Conservation (phyloP, 192 early-diverging fungal genomes). For the Phycomyces blakesleeanus region DNA sequence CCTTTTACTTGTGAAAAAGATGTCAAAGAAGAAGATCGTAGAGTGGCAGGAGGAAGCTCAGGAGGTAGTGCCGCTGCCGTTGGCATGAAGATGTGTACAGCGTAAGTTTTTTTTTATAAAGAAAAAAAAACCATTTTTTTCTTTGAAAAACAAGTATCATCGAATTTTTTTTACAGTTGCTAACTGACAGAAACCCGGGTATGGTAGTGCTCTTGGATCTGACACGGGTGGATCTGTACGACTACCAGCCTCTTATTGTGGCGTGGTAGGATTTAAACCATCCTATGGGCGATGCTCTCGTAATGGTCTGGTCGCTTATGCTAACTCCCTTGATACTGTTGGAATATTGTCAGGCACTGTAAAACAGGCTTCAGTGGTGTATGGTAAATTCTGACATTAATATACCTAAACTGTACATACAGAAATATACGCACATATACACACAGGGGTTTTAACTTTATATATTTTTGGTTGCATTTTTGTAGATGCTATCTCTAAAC, state of each 20-base stretch:
- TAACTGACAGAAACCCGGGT: background rate
- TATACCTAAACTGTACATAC: background rate
- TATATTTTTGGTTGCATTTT: no score
- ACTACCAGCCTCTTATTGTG: constrained; percentile 90
- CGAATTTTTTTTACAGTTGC: no score
- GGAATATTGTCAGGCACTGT: constrained; percentile 73
- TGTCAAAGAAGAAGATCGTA: constrained; percentile 16
- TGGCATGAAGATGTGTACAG: constrained; percentile 71
- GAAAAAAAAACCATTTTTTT: background rate
- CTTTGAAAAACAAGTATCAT: no score
- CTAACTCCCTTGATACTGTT: constrained; percentile 84
- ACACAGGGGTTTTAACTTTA: background rate
- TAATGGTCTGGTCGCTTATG: constrained; percentile 80
- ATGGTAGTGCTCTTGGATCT: constrained; percentile 77
- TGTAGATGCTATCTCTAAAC: constrained; percentile 51
- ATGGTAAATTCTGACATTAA: constrained; percentile 42
- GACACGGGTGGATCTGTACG: constrained; percentile 96
- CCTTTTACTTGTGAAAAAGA: constrained; percentile 22
- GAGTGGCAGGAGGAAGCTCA: constrained; percentile 85
- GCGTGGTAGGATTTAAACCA: constrained; percentile 90
- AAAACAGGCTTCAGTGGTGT: constrained; percentile 47
- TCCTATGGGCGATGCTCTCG: constrained; percentile 85
- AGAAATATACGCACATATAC: background rate
- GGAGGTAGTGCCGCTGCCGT: constrained; percentile 92
- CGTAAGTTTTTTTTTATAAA: constrained; percentile 42